phyloP scores from a whole-genome alignment of 108 stramenopile genomes.

The Chaetoceros tenuissimus region DNA sequence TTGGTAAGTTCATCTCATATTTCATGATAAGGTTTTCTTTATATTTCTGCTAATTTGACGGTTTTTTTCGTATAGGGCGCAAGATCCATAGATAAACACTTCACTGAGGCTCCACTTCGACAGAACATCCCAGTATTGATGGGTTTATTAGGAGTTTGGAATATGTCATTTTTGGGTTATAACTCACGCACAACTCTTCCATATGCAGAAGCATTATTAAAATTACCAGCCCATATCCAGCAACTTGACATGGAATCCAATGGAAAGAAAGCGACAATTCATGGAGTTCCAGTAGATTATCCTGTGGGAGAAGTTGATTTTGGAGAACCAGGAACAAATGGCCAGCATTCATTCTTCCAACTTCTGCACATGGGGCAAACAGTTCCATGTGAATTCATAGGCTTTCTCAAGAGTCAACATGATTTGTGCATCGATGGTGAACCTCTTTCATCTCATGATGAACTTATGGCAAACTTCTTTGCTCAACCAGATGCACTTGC shows the following conservation, averaged over 20 bases:
- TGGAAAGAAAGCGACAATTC: conserved; percentile 77
- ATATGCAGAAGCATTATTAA: conserved; percentile 95
- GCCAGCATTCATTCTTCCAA: conserved; percentile 99
- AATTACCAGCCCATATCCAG: conserved; percentile 99
- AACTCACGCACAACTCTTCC: conserved; percentile 81
- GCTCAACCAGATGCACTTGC: conserved; percentile 99
- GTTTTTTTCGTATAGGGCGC: conserved; percentile 66
- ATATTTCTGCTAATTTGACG: not conserved
- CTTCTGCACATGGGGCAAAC: conserved; percentile 97
- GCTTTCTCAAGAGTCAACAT: conserved; percentile 80
- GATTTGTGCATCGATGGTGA: conserved; percentile 84
- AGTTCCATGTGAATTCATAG: conserved; percentile 96
- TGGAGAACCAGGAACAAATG: conserved; percentile 98
- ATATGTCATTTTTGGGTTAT: conserved; percentile 92
- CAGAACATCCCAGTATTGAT: conserved; percentile 94
- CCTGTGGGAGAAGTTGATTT: conserved; percentile 95
- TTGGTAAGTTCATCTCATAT: conserved; percentile 32
- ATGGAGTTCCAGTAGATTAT: conserved; percentile 81
- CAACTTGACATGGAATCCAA: conserved; percentile 99
- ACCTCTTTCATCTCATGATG: conserved; percentile 93
- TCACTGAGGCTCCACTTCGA: conserved; percentile 81
- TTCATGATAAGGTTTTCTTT: conserved; percentile 1
- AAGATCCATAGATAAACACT: conserved; percentile 94
- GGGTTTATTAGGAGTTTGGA: conserved; percentile 98
- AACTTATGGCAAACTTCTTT: conserved; percentile 99